Evolutionary conservation across 129 eudicot species (phyloP).

Genomic region (Flaveria bidentis): DNA sequence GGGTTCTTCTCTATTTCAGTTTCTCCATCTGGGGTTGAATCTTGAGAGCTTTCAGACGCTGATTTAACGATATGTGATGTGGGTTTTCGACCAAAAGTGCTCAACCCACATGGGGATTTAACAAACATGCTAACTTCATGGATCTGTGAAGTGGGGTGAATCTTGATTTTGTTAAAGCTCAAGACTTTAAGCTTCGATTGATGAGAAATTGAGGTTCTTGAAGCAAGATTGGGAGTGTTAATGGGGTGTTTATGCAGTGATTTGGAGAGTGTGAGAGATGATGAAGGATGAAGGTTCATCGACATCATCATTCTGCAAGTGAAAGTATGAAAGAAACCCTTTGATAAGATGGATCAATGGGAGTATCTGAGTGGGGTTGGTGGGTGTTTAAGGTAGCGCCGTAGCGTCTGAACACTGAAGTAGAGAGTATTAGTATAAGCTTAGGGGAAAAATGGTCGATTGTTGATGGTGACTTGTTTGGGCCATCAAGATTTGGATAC

Average conservation of each 20-base stretch:
- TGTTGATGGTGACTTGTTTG: slow-evolving; percentile 7
- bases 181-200: slow-evolving; percentile 28
- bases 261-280: slow-evolving; percentile 58
- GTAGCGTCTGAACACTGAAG: slow-evolving; percentile 16
- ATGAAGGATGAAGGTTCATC: slow-evolving; percentile 56
- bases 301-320: slow-evolving; percentile 42
- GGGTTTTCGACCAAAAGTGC: slow-evolving; percentile 32
- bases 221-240: slow-evolving; percentile 24
- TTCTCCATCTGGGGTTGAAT: slow-evolving; percentile 53
- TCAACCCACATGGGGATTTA: slow-evolving; percentile 28
- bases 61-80: slow-evolving; percentile 43
- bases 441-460: background rate
- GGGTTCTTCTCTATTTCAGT: slow-evolving; percentile 44
- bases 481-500: background rate
- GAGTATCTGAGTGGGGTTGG: slow-evolving; percentile 20
- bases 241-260: slow-evolving; percentile 39
- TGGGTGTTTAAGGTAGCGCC: slow-evolving; percentile 23
- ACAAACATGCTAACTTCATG: slow-evolving; percentile 19
- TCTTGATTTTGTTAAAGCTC: slow-evolving; percentile 12
- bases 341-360: background rate
- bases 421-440: too few relatives aligned
- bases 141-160: slow-evolving; percentile 48
- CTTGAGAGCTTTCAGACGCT: slow-evolving; percentile 50
- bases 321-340: slow-evolving; percentile 22
- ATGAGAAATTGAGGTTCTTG: slow-evolving; percentile 30